A percentile compares a stretch with the other conserved stretches of the same genome.
These are phyloP conservation scores for Elongisporangium prolatum DNA, from an alignment of 352 stramenopile species.

Conservation along the genomic window DNA sequence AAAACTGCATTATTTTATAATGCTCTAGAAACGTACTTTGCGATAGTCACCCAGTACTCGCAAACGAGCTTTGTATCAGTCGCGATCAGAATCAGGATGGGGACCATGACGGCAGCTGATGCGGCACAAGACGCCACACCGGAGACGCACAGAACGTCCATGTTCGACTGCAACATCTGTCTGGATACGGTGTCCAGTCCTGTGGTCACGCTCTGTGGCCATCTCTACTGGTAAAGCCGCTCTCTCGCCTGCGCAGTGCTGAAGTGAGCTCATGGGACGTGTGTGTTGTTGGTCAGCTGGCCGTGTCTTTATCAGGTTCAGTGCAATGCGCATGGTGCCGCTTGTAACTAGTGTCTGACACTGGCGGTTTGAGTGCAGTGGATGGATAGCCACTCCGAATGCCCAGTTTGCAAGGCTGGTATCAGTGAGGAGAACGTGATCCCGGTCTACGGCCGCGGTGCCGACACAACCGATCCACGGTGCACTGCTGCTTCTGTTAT, in stretches of 20 bases:
- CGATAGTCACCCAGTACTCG: background rate
- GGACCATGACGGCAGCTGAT: background rate
- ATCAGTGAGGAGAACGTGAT: conserved; percentile 89
- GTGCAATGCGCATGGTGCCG: conserved; percentile 1
- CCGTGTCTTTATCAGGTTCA: conserved; percentile 80
- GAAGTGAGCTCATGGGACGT: conserved; percentile 2
- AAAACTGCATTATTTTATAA: no score
- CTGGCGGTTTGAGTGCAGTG: conserved; percentile 26
- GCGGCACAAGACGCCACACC: conserved; percentile 5
- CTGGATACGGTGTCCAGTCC: conserved; percentile 81
- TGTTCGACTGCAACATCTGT: conserved; percentile 90
- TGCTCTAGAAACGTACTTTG: background rate
- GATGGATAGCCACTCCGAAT: conserved; percentile 79
- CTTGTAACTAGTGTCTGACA: background rate
- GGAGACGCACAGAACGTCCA: conserved; percentile 4
- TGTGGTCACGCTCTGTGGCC: conserved; percentile 87
- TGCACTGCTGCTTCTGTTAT: conserved; percentile 2
- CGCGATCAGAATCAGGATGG: background rate
- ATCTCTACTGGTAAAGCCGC: conserved; percentile 81
- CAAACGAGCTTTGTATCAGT: background rate
- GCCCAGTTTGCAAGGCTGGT: conserved; percentile 89
- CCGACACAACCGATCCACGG: conserved; percentile 66
- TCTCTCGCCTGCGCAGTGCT: background rate
- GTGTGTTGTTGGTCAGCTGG: conserved; percentile 41
- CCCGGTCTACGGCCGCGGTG: conserved; percentile 77